Evolutionary conservation across 169 alveolate genomes (phyloP).

Genomic region (Plasmodium ovale): DNA sequence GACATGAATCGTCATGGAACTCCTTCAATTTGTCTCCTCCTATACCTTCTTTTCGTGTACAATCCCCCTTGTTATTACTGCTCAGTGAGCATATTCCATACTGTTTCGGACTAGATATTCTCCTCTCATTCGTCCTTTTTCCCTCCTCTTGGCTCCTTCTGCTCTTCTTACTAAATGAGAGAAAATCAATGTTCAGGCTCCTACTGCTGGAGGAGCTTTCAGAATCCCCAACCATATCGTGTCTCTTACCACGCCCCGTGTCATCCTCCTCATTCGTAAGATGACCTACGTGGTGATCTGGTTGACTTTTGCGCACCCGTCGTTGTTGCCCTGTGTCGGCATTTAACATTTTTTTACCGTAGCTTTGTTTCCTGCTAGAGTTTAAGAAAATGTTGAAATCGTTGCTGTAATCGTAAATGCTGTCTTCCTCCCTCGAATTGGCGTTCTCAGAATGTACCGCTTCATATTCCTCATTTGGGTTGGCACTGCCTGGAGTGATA

Average conservation of each 20-base stretch:
- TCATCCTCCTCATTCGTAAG: background rate
- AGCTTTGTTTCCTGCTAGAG: slow-evolving; percentile 5
- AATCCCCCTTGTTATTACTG: background rate
- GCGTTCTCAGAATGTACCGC: background rate
- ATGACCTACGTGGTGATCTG: too few species aligned
- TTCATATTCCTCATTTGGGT: background rate
- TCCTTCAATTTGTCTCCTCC: background rate
- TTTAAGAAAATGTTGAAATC: slow-evolving; percentile 58
- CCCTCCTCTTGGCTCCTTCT: background rate
- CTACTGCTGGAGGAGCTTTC: slow-evolving; percentile 21
- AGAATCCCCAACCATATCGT: background rate
- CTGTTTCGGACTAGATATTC: too few species aligned
- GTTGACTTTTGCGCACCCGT: too few species aligned
- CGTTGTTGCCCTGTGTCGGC: too few species aligned
- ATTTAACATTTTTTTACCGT: slow-evolving; percentile 9
- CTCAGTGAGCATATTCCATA: too few species aligned
- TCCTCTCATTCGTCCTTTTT: too few species aligned
- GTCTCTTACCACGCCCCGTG: background rate
- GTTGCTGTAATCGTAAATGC: slow-evolving; percentile 48
- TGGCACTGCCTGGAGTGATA: too few species aligned
- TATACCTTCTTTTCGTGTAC: background rate
- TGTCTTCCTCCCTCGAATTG: slow-evolving; percentile 13
- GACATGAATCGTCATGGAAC: background rate
- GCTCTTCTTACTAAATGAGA: slow-evolving; percentile 21
- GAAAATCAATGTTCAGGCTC: slow-evolving; percentile 16